phyloP scores from a whole-genome alignment of 2,329 filamentous ascomycete genomes.

The Nothophoma quercina region DNA sequence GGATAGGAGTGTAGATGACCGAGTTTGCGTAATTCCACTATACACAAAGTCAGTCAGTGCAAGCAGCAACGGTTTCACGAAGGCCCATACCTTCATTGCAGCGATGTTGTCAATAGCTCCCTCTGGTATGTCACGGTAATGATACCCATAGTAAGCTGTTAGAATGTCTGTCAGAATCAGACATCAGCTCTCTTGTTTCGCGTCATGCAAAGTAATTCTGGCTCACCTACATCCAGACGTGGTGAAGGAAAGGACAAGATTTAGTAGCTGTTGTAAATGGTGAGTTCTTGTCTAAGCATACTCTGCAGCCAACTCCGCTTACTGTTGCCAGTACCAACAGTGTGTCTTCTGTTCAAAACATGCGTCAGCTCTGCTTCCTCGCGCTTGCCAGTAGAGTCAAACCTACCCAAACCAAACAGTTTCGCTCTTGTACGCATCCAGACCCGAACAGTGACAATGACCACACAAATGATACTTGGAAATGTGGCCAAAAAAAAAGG shows the following conservation, averaged over 20 bases:
- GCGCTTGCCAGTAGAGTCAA: not conserved
- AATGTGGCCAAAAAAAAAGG: conserved; percentile 16
- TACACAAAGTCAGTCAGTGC: not conserved
- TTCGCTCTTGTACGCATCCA: conserved; percentile 1
- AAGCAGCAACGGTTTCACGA: not conserved
- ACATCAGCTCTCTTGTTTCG: not conserved
- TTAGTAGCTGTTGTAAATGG: not conserved
- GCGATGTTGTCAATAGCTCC: conserved; percentile 16
- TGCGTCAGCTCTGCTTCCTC: not conserved
- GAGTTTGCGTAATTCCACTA: conserved; percentile 27
- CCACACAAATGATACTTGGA: not conserved
- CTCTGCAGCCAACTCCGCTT: not conserved
- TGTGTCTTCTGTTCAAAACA: conserved; percentile 3
- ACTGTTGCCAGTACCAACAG: conserved; percentile 15
- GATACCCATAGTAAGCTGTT: conserved; percentile 24
- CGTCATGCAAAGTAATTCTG: not conserved
- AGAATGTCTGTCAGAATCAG: conserved; percentile 3
- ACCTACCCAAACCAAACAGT: conserved; percentile 5
- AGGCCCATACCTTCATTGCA: conserved; percentile 16
- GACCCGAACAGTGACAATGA: conserved; percentile 8
- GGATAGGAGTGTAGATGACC: conserved; percentile 30
- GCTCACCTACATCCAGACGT: conserved; percentile 13
- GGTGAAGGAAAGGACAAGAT: conserved; percentile 17
- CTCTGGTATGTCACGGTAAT: conserved; percentile 20
- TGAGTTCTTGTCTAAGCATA: not conserved